phyloP scores from a whole-genome alignment of 176 grass and related monocot genomes.

The Elaeis guineensis region DNA sequence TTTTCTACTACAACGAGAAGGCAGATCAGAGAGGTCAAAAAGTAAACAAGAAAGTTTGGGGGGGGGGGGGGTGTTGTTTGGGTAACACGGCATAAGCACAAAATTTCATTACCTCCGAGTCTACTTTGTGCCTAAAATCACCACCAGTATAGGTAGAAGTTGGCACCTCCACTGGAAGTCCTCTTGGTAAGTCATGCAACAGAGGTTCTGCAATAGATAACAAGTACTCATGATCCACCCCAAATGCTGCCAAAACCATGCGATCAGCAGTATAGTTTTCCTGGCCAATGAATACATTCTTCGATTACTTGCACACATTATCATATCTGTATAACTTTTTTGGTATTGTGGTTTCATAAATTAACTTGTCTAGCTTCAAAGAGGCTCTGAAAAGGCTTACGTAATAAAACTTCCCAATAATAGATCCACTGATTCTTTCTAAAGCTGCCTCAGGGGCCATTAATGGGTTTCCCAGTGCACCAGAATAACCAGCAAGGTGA shows the following conservation, averaged over 20 bases:
- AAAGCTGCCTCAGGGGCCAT: conserved; percentile 41
- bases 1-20: conserved; percentile 36
- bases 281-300: conserved; percentile 25
- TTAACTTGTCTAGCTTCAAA: background rate
- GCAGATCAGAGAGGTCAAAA: conserved; percentile 8
- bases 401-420: conserved; percentile 55
- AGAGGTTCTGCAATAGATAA: conserved; percentile 63
- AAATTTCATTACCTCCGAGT: conserved; percentile 52
- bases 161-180: conserved; percentile 36
- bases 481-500: conserved; percentile 55
- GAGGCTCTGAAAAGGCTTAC: conserved; percentile 21
- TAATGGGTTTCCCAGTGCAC: conserved; percentile 59
- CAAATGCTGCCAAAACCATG: conserved; percentile 72
- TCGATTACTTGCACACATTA: background rate
- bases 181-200: conserved; percentile 58
- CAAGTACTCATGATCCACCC: conserved; percentile 66
- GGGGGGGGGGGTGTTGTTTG: too few species aligned
- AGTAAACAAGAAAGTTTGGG: background rate
- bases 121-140: conserved; percentile 48
- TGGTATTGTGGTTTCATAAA: too few species aligned
- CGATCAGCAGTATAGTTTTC: conserved; percentile 81
- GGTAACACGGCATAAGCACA: background rate
- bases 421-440: conserved; percentile 24
- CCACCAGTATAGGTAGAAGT: conserved; percentile 73
- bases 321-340: background rate